These are phyloP conservation scores for Apiotrichum veenhuisii DNA, from an alignment of 1,284 basidiomycete genomes.

Conservation along the genomic window DNA sequence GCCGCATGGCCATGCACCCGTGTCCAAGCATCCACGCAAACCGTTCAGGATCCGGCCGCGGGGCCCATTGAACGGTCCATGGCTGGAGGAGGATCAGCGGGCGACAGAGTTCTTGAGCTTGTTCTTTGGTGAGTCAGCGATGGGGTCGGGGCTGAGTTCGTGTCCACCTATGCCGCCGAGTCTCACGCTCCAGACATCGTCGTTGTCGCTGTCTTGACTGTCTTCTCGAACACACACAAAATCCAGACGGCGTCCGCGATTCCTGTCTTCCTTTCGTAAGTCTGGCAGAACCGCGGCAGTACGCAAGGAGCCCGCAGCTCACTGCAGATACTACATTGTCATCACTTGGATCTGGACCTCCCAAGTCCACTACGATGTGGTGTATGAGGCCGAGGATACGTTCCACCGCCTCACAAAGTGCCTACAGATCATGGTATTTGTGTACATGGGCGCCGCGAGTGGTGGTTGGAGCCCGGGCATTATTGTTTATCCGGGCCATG, in stretches of 20 bases:
- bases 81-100: constrained; percentile 24
- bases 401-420: constrained; percentile 31
- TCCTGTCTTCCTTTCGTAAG: constrained; percentile 26
- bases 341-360: constrained; percentile 34
- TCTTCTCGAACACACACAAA: constrained; percentile 30
- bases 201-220: constrained; percentile 31
- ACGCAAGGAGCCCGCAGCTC: not conserved
- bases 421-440: constrained; percentile 29
- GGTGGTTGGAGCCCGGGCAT: constrained; percentile 25
- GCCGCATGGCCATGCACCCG: too few relatives aligned
- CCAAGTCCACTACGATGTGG: constrained; percentile 34
- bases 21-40: not conserved
- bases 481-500: not conserved
- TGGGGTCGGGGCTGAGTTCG: too few relatives aligned
- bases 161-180: too few relatives aligned
- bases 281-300: not conserved
- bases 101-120: constrained; percentile 27
- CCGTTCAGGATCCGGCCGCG: not conserved
- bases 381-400: constrained; percentile 30
- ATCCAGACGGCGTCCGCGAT: constrained; percentile 22
- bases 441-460: constrained; percentile 34
- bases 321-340: constrained; percentile 23
- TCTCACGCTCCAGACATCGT: constrained; percentile 24
- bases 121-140: constrained; percentile 26
- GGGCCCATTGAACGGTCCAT: constrained; percentile 7